phyloP scores from a whole-genome alignment of 2,329 filamentous ascomycete species.

The Pseudogymnoascus sp. region DNA sequence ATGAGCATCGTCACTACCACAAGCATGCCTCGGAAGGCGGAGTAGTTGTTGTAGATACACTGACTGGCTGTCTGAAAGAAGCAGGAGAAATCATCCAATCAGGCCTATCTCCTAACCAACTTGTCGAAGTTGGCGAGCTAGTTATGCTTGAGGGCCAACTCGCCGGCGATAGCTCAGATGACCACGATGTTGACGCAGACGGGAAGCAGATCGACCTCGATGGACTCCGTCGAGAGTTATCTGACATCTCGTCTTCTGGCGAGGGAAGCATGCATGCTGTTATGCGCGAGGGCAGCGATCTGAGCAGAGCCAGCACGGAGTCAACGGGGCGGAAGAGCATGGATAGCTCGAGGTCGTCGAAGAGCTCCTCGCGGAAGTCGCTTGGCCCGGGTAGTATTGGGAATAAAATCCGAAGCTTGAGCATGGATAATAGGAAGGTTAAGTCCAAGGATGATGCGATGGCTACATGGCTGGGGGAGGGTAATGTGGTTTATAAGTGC shows the following conservation, averaged over 20 bases:
- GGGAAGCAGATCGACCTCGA: neutral
- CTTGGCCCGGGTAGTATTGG: neutral
- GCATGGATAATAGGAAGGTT: slow-evolving; percentile 6
- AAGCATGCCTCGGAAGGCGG: slow-evolving; percentile 56
- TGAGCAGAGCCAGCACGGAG: neutral
- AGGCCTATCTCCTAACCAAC: slow-evolving; percentile 59
- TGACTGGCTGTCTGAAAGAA: slow-evolving; percentile 71
- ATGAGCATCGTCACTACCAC: slow-evolving; percentile 52
- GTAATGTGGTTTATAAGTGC: slow-evolving; percentile 61
- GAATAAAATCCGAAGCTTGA: neutral
- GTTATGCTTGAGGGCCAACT: slow-evolving; percentile 43
- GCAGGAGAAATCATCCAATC: slow-evolving; percentile 82
- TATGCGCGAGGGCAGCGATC: neutral
- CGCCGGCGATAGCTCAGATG: neutral
- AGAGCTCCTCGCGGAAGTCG: neutral
- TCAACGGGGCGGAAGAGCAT: neutral
- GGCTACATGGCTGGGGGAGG: slow-evolving; percentile 28
- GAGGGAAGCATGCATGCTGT: neutral
- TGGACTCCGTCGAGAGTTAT: neutral
- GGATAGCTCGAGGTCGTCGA: neutral
- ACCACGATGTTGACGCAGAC: neutral
- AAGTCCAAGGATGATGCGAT: slow-evolving; percentile 11
- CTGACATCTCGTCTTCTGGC: neutral
- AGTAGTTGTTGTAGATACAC: slow-evolving; percentile 63
- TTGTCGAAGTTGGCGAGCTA: slow-evolving; percentile 83